These are phyloP conservation scores for Rhizopogon roseolus DNA, from an alignment of 768 basidiomycete genomes.

Conservation along the genomic window DNA sequence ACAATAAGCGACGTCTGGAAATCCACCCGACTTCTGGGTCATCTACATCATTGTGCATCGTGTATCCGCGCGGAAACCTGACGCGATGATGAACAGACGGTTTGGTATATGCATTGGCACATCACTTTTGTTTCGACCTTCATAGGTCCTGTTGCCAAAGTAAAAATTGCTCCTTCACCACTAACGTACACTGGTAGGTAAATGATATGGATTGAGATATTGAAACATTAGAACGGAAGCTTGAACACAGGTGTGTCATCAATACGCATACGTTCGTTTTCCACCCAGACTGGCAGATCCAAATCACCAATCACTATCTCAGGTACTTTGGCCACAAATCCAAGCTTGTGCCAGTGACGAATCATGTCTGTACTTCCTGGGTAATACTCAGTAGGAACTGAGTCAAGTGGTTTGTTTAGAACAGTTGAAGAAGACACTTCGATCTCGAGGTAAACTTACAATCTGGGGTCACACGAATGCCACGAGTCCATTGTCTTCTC, in stretches of 20 bases:
- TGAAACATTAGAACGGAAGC: too few species aligned
- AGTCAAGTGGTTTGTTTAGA: background rate
- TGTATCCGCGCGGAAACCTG: too few species aligned
- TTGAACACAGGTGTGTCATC: background rate
- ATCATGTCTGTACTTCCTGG: conserved; percentile 17
- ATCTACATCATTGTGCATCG: too few species aligned
- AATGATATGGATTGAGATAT: background rate
- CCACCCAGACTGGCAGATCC: conserved; percentile 1
- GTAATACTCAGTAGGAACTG: conserved; percentile 2
- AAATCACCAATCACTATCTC: background rate
- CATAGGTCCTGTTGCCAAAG: too few species aligned
- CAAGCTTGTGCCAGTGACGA: conserved; percentile 12
- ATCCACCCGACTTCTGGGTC: too few species aligned
- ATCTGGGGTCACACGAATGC: conserved; percentile 1
- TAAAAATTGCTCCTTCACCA: background rate
- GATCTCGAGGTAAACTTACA: background rate
- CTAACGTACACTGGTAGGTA: background rate
- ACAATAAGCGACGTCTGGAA: too few species aligned
- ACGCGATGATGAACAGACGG: too few species aligned
- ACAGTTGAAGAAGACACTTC: background rate
- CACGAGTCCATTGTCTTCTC: conserved; percentile 2
- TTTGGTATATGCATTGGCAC: too few species aligned
- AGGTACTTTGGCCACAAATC: conserved; percentile 8
- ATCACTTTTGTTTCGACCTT: too few species aligned
- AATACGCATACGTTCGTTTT: conserved; percentile 1